Evolutionary conservation across 2,329 filamentous ascomycete genomes (phyloP).

Genomic region (Fusarium sp.): DNA sequence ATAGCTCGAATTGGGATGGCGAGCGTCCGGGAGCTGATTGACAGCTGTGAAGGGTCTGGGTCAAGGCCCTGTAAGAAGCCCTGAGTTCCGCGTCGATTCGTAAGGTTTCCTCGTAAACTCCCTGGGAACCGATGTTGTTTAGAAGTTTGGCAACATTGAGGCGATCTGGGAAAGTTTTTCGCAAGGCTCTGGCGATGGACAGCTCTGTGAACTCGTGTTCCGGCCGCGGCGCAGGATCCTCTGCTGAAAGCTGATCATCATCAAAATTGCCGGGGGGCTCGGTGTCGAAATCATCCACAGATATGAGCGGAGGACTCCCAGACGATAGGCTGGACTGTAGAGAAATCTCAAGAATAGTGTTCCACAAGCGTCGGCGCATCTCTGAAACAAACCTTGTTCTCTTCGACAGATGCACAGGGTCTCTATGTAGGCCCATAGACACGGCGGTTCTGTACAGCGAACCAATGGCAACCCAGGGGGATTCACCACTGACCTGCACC

Average conservation of each 20-base stretch:
- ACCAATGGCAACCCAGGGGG: conserved; percentile 62
- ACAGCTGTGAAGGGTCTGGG: conserved; percentile 47
- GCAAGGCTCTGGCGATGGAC: conserved; percentile 56
- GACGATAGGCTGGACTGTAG: conserved; percentile 59
- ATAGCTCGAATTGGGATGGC: conserved; percentile 55
- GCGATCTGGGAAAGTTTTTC: conserved; percentile 56
- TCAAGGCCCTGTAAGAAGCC: conserved; percentile 56
- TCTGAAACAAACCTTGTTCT: conserved; percentile 54
- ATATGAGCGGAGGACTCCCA: conserved; percentile 60
- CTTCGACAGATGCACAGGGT: conserved; percentile 56
- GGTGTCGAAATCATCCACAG: conserved; percentile 61
- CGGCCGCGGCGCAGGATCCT: conserved; percentile 48
- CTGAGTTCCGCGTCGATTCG: conserved; percentile 57
- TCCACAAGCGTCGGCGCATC: conserved; percentile 65
- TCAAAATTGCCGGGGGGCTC: conserved; percentile 61
- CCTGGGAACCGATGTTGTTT: conserved; percentile 53
- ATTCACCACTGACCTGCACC: conserved; percentile 54
- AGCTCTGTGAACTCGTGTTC: conserved; percentile 53
- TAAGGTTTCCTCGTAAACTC: conserved; percentile 59
- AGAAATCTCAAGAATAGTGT: conserved; percentile 62
- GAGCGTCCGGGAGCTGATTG: conserved; percentile 27
- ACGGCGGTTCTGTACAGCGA: conserved; percentile 59
- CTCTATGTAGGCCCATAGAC: conserved; percentile 64
- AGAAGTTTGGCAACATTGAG: conserved; percentile 57
- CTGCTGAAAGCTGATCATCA: conserved; percentile 58